Evolutionary conservation across 2,329 filamentous ascomycete species (phyloP).

Genomic region (Exophiala sp.): DNA sequence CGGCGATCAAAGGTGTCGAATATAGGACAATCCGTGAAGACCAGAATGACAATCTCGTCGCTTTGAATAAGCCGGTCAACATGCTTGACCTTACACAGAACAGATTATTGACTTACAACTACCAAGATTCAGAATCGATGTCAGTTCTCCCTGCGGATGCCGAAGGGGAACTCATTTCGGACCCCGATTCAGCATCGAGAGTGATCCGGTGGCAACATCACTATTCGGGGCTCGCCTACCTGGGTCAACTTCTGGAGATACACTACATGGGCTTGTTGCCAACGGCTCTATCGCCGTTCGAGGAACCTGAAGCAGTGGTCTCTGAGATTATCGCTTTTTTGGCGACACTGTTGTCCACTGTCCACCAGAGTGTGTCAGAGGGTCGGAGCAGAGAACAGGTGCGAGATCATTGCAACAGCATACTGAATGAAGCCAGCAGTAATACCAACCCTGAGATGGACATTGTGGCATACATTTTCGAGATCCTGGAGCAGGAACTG

Average conservation of each 20-base stretch:
- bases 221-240: constrained; percentile 72
- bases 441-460: constrained; percentile 51
- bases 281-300: constrained; percentile 47
- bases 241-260: constrained; percentile 60
- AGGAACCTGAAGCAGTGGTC: constrained; percentile 55
- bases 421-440: constrained; percentile 48
- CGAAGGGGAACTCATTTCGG: constrained; percentile 61
- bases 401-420: constrained; percentile 37
- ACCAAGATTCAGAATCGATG: constrained; percentile 24
- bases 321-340: constrained; percentile 70
- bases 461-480: constrained; percentile 72
- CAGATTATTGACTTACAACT: constrained; percentile 26
- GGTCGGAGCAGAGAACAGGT: constrained; percentile 28
- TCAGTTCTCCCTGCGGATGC: constrained; percentile 30
- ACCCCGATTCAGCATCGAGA: constrained; percentile 64
- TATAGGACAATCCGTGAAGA: constrained; percentile 80
- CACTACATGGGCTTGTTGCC: constrained; percentile 42
- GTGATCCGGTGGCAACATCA: constrained; percentile 67
- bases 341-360: constrained; percentile 58
- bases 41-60: constrained; percentile 73
- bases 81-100: constrained; percentile 36
- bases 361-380: constrained; percentile 12
- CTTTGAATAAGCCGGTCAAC: constrained; percentile 54
- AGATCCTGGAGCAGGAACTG: constrained; percentile 69
- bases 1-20: constrained; percentile 64